Conservation (phyloP, 257 asterid species). For the Fraxinus americana region DNA sequence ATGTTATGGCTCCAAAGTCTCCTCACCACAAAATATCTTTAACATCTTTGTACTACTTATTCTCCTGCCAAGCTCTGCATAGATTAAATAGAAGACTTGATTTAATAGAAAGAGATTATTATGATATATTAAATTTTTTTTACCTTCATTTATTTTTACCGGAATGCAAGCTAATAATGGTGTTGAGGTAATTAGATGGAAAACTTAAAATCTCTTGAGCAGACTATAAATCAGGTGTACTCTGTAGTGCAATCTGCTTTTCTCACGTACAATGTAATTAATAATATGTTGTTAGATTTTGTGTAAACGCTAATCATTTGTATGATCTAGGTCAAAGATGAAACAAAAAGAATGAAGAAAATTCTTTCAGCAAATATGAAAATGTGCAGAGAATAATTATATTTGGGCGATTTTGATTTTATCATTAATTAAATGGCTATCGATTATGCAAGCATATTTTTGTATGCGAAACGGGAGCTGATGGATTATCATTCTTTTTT, state of each 20-base stretch:
- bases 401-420: too few relatives aligned
- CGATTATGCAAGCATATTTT: too few relatives aligned
- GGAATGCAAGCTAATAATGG: neutral
- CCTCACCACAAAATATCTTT: neutral
- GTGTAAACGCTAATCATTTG: constrained; percentile 54
- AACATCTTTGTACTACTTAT: neutral
- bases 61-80: neutral
- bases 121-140: neutral
- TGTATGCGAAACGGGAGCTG: too few relatives aligned
- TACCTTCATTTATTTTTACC: neutral
- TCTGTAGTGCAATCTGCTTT: neutral
- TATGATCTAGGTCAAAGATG: constrained; percentile 20
- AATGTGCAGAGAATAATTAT: too few relatives aligned
- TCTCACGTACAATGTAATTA: neutral
- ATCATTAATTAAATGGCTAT: too few relatives aligned
- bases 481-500: neutral
- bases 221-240: neutral
- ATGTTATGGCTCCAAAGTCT: neutral
- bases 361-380: too few relatives aligned
- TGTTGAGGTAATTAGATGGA: neutral
- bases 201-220: neutral
- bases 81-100: neutral
- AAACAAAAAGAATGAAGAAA: too few relatives aligned
- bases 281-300: constrained; percentile 18
- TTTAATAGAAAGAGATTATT: neutral